Base-by-base conservation (phyloP, 2,329 filamentous ascomycete species). In the Botrytis porri region DNA sequence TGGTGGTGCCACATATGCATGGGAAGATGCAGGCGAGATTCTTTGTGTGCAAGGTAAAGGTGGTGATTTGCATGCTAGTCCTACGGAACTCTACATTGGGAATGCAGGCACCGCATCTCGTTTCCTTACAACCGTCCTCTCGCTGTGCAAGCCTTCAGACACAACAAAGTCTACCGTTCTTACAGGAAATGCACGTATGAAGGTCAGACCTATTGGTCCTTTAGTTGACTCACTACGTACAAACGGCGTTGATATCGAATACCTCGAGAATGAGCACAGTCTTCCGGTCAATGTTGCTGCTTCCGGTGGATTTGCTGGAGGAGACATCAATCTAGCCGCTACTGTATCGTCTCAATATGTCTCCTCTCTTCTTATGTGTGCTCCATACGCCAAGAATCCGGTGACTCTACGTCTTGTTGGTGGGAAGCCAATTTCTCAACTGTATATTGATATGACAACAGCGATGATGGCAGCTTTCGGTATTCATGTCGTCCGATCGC, bases 281-380 rank as follows among this genome's bases (percentile, higher is more conserved):
- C 85, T 99, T 60, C 96, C 96, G 0, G 84, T 99, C 20, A 89
- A 90, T 73, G 92, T 99, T 69, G 88, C 91, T 75, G 94, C 96
- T 63, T 92, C 92, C 37, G 91, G 90, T 65, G 95, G 95, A 6
- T 92, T 98, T 77, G 88, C 90, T 64, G 95, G 95, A 72, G 96
- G 96, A 54, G 86, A 92, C 41, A 98, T 99, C 78, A 93, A 97
- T 81, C 87, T 99, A 73, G 94, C 95, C 18, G 96, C 96, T 0
- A 98, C 96, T 60, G 92, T 98, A 25, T 99, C 96, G 14, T 98
- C 96, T n/a, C 96, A 99, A 83, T 99, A 98, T 80, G 96, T 99
- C 54, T 98, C 96, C 0, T 98, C 95, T 1, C 90, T 99, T 76
- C 86, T 99, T 69, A 97, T 99, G 93, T 97, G 94, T 74, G 96